Evolutionary conservation across 2,329 filamentous ascomycete species (phyloP).

Genomic region (Curvularia spicifera): DNA sequence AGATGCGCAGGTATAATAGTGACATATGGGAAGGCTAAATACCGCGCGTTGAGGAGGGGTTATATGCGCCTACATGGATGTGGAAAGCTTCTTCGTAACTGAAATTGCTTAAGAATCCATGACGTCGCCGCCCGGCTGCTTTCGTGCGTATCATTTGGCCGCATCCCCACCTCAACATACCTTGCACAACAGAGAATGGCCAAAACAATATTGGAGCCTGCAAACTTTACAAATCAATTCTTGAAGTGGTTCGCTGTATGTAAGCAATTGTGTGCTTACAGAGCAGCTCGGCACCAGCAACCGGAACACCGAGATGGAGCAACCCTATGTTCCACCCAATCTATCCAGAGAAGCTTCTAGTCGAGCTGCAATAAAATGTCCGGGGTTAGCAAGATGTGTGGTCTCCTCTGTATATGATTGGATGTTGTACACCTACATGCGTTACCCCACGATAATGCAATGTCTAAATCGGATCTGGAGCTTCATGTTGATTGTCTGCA

Average conservation of each 20-base stretch:
- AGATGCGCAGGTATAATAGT: constrained; percentile 25
- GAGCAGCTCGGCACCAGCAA: background rate
- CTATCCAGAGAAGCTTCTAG: background rate
- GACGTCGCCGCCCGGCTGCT: constrained; percentile 14
- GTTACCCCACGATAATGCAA: background rate
- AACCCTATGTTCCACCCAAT: background rate
- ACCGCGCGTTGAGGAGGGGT: constrained; percentile 31
- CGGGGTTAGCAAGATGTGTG: background rate
- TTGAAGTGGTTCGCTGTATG: background rate
- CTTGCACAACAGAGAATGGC: background rate
- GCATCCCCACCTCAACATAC: background rate
- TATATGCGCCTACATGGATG: constrained; percentile 21
- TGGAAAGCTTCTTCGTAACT: constrained; percentile 4
- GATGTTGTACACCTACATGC: background rate
- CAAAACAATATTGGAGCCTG: background rate
- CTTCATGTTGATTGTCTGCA: background rate
- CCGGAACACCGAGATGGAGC: background rate
- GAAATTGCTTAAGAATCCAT: constrained; percentile 23
- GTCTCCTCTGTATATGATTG: background rate
- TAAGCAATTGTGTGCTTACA: background rate
- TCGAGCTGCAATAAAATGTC: background rate
- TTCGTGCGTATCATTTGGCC: background rate
- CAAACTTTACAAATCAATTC: background rate
- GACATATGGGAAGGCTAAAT: constrained; percentile 26
- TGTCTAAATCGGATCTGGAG: background rate